Evolutionary conservation across 305 asterid genomes (phyloP).

Genomic region (Salvia sclarea): DNA sequence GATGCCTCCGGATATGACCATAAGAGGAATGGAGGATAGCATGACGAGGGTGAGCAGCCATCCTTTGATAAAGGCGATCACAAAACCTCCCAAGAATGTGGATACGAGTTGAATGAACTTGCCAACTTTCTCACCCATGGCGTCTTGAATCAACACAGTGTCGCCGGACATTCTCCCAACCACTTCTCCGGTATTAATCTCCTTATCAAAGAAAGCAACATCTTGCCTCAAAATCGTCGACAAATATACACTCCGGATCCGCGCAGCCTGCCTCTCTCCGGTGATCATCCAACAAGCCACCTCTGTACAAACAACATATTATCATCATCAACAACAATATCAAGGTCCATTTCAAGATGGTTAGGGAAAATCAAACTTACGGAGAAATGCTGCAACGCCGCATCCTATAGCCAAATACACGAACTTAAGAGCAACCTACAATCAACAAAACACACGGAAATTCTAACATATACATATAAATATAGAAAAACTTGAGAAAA

Average conservation of each 20-base stretch:
- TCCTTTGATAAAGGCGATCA: slow-evolving; percentile 53
- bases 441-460: too few species aligned
- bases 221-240: slow-evolving; percentile 52
- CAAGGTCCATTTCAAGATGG: background rate
- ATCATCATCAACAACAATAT: background rate
- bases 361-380: slow-evolving; percentile 32
- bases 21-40: slow-evolving; percentile 46
- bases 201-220: slow-evolving; percentile 56
- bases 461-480: too few species aligned
- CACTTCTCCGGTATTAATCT: slow-evolving; percentile 55
- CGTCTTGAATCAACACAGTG: slow-evolving; percentile 55
- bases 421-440: slow-evolving; percentile 46
- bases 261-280: slow-evolving; percentile 55
- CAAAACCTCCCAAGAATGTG: slow-evolving; percentile 57
- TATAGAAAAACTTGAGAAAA: too few species aligned
- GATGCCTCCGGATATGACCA: slow-evolving; percentile 43
- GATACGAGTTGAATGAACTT: slow-evolving; percentile 45
- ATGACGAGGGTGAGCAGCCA: slow-evolving; percentile 68
- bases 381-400: slow-evolving; percentile 54
- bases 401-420: slow-evolving; percentile 56
- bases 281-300: slow-evolving; percentile 61
- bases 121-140: slow-evolving; percentile 75
- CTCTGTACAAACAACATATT: slow-evolving; percentile 34
- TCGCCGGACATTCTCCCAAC: slow-evolving; percentile 59
- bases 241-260: slow-evolving; percentile 50